Evolutionary conservation across 2,329 filamentous ascomycete species (phyloP).

Genomic region (Fusarium agapanthi): DNA sequence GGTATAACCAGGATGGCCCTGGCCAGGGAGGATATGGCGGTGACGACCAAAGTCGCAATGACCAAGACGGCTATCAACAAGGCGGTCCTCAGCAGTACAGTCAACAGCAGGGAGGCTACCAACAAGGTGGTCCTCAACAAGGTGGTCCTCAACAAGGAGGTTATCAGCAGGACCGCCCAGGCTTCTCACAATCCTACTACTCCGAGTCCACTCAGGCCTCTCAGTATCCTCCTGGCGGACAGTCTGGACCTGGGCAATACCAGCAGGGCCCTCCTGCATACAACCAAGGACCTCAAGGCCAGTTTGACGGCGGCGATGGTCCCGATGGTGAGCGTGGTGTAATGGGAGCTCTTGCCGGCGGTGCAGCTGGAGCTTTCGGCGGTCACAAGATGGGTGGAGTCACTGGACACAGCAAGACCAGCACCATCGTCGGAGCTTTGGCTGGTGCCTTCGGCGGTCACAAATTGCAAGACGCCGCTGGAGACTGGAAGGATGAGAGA

Average conservation of each 20-base stretch:
- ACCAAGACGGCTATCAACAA: constrained; percentile 10
- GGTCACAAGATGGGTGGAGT: constrained; percentile 51
- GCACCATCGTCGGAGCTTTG: constrained; percentile 51
- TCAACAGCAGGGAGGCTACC: constrained; percentile 4
- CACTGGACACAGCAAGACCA: constrained; percentile 44
- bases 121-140: background rate
- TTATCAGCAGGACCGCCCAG: constrained; percentile 14
- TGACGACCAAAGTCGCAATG: constrained; percentile 9
- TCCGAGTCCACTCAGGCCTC: background rate
- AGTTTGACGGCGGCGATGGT: constrained; percentile 22
- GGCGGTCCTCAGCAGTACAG: background rate
- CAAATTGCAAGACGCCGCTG: constrained; percentile 52
- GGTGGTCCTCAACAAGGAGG: background rate
- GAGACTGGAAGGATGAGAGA: constrained; percentile 51
- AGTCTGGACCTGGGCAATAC: background rate
- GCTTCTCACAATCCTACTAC: constrained; percentile 18
- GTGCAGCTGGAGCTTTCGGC: constrained; percentile 52
- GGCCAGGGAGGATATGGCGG: constrained; percentile 8
- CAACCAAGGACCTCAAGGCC: constrained; percentile 1
- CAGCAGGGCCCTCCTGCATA: background rate
- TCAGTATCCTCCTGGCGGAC: constrained; percentile 7
- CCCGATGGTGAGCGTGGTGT: constrained; percentile 53
- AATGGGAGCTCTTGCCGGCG: constrained; percentile 52
- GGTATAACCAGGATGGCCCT: background rate
- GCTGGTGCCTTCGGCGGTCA: constrained; percentile 54